A percentile compares a stretch with the other conserved stretches of the same genome.
These are phyloP conservation scores for Neoboletus brunneissimus DNA, from an alignment of 768 basidiomycete genomes.

Conservation along the genomic window DNA sequence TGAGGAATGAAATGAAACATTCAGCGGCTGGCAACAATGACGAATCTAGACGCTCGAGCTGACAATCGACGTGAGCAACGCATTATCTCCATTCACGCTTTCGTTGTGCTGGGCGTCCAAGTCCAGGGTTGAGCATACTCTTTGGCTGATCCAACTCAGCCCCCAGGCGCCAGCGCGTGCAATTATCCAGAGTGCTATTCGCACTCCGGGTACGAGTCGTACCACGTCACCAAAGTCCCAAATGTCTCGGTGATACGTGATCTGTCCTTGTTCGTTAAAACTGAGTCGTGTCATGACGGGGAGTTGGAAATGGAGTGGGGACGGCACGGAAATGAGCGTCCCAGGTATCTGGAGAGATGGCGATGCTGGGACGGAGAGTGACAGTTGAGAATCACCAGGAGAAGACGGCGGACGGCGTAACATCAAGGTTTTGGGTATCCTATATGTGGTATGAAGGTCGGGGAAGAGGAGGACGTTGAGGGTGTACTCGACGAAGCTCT, in stretches of 20 bases:
- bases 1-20: neutral
- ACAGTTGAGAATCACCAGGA: slow-evolving; percentile 28
- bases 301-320: slow-evolving; percentile 71
- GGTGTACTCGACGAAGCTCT: slow-evolving; percentile 76
- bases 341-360: slow-evolving; percentile 58
- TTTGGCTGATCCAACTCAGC: slow-evolving; percentile 40
- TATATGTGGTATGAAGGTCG: slow-evolving; percentile 53
- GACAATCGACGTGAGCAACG: slow-evolving; percentile 12
- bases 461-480: slow-evolving; percentile 75
- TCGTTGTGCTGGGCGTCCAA: slow-evolving; percentile 1
- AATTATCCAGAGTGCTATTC: slow-evolving; percentile 65
- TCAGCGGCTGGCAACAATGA: neutral
- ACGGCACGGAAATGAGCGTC: slow-evolving; percentile 56
- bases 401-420: slow-evolving; percentile 31
- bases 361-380: slow-evolving; percentile 31
- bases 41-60: slow-evolving; percentile 11
- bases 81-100: slow-evolving; percentile 2
- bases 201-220: slow-evolving; percentile 67
- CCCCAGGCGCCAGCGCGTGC: slow-evolving; percentile 60
- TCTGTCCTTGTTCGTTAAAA: slow-evolving; percentile 80
- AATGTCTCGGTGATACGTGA: slow-evolving; percentile 76
- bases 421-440: slow-evolving; percentile 41
- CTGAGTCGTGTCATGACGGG: slow-evolving; percentile 68
- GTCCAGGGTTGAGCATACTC: slow-evolving; percentile 9
- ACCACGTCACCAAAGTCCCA: slow-evolving; percentile 81